phyloP scores from a whole-genome alignment of 208 protist species.

The Naegleria gruberi region DNA sequence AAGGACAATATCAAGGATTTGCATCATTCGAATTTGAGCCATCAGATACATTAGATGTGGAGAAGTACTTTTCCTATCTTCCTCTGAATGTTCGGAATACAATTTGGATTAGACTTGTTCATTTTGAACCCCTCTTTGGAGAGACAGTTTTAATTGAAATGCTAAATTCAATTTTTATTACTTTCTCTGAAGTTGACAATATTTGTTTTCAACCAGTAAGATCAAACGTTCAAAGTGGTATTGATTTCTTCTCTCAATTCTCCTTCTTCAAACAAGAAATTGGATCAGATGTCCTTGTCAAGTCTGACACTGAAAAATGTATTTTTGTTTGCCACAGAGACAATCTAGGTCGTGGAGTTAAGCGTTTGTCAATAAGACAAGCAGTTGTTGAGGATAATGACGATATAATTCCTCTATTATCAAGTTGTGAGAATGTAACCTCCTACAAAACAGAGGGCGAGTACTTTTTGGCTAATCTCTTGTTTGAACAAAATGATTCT shows the following conservation, averaged over 20 bases:
- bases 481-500: not conserved
- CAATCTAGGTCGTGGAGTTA: not conserved
- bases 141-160: not conserved
- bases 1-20: not conserved
- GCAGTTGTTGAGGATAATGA: constrained; percentile 7
- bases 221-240: not conserved
- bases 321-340: not conserved
- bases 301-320: not conserved
- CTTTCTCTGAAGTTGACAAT: constrained; percentile 4
- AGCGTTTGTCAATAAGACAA: not conserved
- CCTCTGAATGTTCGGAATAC: not conserved
- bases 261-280: not conserved
- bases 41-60: not conserved
- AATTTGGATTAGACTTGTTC: not conserved
- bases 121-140: not conserved
- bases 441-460: not conserved
- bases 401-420: not conserved
- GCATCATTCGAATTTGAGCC: not conserved
- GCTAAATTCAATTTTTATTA: not conserved
- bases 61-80: not conserved
- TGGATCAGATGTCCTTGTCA: not conserved
- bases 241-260: not conserved
- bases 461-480: not conserved
- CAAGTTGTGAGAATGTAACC: not conserved
- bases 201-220: not conserved